Conservation (phyloP, 768 basidiomycete genomes). For the Coprinopsis sp. region DNA sequence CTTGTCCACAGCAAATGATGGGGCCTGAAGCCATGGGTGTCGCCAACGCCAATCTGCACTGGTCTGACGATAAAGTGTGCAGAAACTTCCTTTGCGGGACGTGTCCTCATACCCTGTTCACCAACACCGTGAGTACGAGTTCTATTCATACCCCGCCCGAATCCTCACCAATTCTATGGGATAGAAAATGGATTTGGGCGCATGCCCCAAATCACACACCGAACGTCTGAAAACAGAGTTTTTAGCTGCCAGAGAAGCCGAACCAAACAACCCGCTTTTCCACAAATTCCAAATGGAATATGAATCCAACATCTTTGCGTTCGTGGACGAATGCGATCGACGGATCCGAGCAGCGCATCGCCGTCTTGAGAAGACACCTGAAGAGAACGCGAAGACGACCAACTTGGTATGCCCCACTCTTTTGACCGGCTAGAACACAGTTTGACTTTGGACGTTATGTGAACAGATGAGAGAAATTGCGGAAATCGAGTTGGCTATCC, state of each 20-base stretch:
- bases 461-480: slow-evolving; percentile 96
- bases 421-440: slow-evolving; percentile 4
- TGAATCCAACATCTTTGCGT: slow-evolving; percentile 89
- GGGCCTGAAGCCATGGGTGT: slow-evolving; percentile 99
- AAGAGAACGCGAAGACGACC: slow-evolving; percentile 99
- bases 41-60: slow-evolving; percentile 84
- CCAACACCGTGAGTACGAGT: slow-evolving; percentile 80
- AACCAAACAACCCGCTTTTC: slow-evolving; percentile 77
- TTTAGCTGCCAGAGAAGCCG: slow-evolving; percentile 69
- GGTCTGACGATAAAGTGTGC: slow-evolving; percentile 98
- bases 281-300: slow-evolving; percentile 91
- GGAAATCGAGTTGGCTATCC: slow-evolving; percentile 97
- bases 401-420: slow-evolving; percentile 60
- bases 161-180: slow-evolving; percentile 9
- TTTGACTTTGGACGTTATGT: slow-evolving; percentile 4
- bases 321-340: slow-evolving; percentile 98
- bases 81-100: slow-evolving; percentile 96
- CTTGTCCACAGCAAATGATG: slow-evolving; percentile 93
- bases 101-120: slow-evolving; percentile 97
- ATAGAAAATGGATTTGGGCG: slow-evolving; percentile 99
- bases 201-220: slow-evolving; percentile 95
- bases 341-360: slow-evolving; percentile 91
- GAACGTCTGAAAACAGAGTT: slow-evolving; percentile 92
- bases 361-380: slow-evolving; percentile 97
- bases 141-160: slow-evolving; percentile 6